Conservation (phyloP, 73 alveolate genomes). For the Symbiodinium natans region DNA sequence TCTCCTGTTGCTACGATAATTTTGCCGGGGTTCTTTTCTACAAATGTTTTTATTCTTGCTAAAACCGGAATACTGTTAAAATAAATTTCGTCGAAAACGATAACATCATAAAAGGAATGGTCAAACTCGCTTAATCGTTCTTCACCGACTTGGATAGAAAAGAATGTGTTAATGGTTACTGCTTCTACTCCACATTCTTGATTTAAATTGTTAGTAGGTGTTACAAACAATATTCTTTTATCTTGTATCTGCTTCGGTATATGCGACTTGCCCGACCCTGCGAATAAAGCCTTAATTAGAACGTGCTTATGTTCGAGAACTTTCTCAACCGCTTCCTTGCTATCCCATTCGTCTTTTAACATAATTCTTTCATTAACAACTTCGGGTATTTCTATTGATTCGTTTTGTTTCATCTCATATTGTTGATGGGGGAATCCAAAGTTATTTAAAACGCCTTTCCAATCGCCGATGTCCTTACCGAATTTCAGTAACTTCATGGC, state of each 20-base stretch:
- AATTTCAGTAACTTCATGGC: not conserved
- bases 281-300: not conserved
- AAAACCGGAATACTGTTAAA: not conserved
- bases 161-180: not conserved
- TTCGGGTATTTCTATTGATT: not conserved
- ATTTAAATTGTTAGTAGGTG: not conserved
- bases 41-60: not conserved
- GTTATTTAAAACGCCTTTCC: not conserved
- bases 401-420: constrained; percentile 4
- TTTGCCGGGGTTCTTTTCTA: not conserved
- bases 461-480: not conserved
- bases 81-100: not conserved
- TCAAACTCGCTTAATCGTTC: not conserved
- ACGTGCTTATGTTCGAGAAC: not conserved
- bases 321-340: not conserved
- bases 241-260: not conserved
- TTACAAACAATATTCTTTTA: not conserved
- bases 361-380: not conserved
- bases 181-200: not conserved
- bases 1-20: constrained; percentile 14
- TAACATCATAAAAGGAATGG: not conserved
- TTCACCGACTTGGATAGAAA: not conserved
- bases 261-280: constrained; percentile 11
- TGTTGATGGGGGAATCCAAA: not conserved
- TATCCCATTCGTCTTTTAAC: constrained; percentile 23